Base-by-base conservation (phyloP, 306 rosid genomes). In the Castanea mollissima region DNA sequence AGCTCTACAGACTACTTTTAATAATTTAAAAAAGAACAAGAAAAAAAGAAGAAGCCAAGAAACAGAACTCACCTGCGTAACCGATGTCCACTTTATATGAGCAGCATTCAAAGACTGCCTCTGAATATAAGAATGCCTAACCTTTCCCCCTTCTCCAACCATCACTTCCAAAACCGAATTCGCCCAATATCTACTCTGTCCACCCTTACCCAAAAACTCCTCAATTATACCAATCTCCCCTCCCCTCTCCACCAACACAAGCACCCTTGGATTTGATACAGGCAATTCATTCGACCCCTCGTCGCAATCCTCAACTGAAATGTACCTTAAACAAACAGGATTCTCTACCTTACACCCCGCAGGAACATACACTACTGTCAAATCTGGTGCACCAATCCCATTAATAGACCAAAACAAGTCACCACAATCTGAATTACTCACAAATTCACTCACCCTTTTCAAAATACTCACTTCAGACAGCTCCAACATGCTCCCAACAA, bases 331-430 rank as follows among this genome's bases (percentile, higher is more conserved):
- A 83, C 87, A 90, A 52, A 95, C 78, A 3, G 96, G 99, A 23
- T 1, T 83, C 73, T 91, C 85, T 3, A 95, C 89, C 41, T 72
- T 83, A 77, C 93, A 91, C 10, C 90, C 94, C 3, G 83, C 81
- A 0, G 99, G 98, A 2, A 95, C 98, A 83, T 93, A 90, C 12
- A 95, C 84, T 69, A 95, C 88, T 0, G 91, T 88, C 77, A 93
- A 60, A 82, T 95, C 98, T 32, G 99, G 96, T 10, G 98, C 94
- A 25, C 90, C 99, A 6, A 95, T 64, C 6, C 99, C 99, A 68
- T 95, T 95, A 78, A 95, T 90, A 19, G 97, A 89, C 98, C 96
- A 93, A 82, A 95, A 95, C 85, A 95, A 83, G 86, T 95, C 99
- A 20, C 91, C 90, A 8, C 31, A 63, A 70, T 75, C 69, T 72